Percentiles rank a stretch among this genome's conserved stretches.
These are phyloP conservation scores for Sicyos baderoa DNA, from an alignment of 306 rosid genomes.

Conservation along the genomic window DNA sequence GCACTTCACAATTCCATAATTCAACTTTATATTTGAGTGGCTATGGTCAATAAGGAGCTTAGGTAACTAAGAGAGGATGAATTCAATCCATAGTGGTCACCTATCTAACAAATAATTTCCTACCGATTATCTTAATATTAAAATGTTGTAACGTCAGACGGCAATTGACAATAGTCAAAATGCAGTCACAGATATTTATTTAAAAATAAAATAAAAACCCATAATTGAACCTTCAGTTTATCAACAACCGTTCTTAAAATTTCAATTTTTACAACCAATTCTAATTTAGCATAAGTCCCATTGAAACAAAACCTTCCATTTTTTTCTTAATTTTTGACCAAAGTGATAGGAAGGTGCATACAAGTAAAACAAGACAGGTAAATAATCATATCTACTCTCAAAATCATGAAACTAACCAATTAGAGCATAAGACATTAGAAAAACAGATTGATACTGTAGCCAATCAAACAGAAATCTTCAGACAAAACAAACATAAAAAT, in stretches of 20 bases:
- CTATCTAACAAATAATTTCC: too few species aligned
- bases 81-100: too few species aligned
- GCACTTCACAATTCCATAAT: not conserved
- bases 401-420: not conserved
- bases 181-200: too few species aligned
- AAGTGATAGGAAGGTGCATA: not conserved
- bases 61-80: too few species aligned
- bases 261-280: not conserved
- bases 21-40: not conserved
- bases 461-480: not conserved
- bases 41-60: too few species aligned
- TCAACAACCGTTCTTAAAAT: not conserved
- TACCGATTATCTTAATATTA: too few species aligned
- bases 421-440: not conserved
- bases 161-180: too few species aligned
- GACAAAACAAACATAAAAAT: conserved; percentile 1
- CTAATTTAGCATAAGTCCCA: not conserved
- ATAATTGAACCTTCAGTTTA: not conserved
- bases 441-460: not conserved
- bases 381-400: not conserved
- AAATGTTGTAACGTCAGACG: too few species aligned
- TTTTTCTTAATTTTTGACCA: not conserved
- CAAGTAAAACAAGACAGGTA: not conserved
- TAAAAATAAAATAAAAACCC: too few species aligned
- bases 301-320: not conserved